Percentiles rank a stretch among this genome's conserved stretches.
Evolutionary conservation across 164 flowering plant species (phyloP).

Genomic region (Magnolia officinalis): DNA sequence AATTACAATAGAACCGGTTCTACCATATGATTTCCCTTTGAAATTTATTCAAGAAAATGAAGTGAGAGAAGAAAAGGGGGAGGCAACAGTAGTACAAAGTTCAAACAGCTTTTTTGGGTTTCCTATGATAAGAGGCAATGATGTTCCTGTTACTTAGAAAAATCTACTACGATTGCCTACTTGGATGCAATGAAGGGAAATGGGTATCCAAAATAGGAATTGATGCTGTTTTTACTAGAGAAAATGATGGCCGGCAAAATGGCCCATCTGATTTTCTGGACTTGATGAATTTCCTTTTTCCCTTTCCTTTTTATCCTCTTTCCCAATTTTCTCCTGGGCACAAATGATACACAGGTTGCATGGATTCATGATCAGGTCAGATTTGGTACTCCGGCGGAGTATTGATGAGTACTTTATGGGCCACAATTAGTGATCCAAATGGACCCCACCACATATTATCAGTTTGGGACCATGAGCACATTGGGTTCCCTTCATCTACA

Average conservation of each 20-base stretch:
- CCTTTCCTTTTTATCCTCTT: not conserved
- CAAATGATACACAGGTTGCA: not conserved
- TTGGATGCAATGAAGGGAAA: not conserved
- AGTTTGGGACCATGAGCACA: not conserved
- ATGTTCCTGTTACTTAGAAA: not conserved
- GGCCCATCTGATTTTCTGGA: not conserved
- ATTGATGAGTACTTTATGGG: not conserved
- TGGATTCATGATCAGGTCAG: not conserved
- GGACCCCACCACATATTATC: too few relatives aligned
- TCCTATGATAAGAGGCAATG: conserved; percentile 5
- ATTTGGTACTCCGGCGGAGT: not conserved
- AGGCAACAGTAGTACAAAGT: not conserved
- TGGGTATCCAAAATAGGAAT: not conserved
- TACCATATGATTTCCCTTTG: not conserved
- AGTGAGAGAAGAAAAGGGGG: not conserved
- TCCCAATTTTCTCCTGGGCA: not conserved
- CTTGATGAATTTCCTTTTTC: not conserved
- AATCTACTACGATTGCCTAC: not conserved
- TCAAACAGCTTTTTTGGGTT: not conserved
- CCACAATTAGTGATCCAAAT: too few relatives aligned
- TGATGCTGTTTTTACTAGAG: not conserved
- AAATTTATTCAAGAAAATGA: not conserved
- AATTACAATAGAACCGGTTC: too few relatives aligned
- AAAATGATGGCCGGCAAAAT: conserved; percentile 1
- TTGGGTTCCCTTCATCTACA: not conserved